Base-by-base conservation (phyloP, 306 rosid genomes). In the Pachyrhizus erosus region DNA sequence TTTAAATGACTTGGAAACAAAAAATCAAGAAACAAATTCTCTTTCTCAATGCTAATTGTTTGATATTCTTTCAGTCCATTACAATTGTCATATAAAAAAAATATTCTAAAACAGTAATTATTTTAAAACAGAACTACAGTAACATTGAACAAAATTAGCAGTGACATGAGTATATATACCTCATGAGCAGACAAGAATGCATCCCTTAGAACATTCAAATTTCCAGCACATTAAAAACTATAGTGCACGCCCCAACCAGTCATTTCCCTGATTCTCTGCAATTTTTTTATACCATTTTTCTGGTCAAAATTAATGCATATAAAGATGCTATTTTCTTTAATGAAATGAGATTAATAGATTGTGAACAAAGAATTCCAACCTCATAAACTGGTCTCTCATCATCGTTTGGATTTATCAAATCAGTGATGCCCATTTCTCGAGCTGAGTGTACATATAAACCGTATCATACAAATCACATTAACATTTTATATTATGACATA, bases 191-290 rank as follows among this genome's bases (percentile, higher is more conserved):
- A 89, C 62, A 89, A 85, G 84, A 89, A 92, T 31, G 94, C 92
- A 70, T 91, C 90, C 45, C 95, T 82, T 24, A 92, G 86, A 83
- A 91, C 84, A 1, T 89, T 85, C 23, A 83, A 29, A 61, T 89
- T 88, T 42, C 97, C 97, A 7, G 85, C 70, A 82, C 97, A 91
- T 76, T 92, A 94, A 80, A 92, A 92, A 89, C 94, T 89, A 34
- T 81, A 88, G 81, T 92, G 78, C 48, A 89, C 94, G 2, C 94
- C 97, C 31, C 94, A 93, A 3, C 55, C 80, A 0, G 87, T 82
- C 61, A 89, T 88, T 72, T 92, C 92, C 23, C 82, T 82, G 13
- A 92, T 88, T 61, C 11, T 88, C 97, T 92, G 89, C 57, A 27
- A 27, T 7, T 65, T n/a, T 76, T 34, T n/a, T n/a, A n/a, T n/a